Percentiles rank a stretch among this genome's conserved stretches.
Evolutionary conservation across 176 grass and related monocot species (phyloP).

Genomic region (Avena atlantica): DNA sequence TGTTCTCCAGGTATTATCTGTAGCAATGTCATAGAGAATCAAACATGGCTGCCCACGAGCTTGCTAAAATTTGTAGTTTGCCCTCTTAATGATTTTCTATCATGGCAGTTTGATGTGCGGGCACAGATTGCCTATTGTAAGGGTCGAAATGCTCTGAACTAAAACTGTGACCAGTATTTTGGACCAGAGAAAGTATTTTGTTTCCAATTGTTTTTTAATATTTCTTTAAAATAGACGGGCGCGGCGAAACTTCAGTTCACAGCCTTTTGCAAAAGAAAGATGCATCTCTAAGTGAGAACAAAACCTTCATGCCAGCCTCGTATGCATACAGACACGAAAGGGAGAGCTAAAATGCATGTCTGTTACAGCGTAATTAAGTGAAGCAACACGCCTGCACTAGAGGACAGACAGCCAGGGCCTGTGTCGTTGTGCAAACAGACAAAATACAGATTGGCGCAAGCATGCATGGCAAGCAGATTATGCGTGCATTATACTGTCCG

Average conservation of each 20-base stretch:
- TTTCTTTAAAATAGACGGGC: too few species aligned
- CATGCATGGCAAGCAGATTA: conserved; percentile 19
- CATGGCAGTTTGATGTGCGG: too few species aligned
- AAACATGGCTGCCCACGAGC: too few species aligned
- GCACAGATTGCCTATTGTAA: too few species aligned
- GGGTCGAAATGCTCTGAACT: too few species aligned
- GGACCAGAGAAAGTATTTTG: too few species aligned
- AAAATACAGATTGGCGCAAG: conserved; percentile 18
- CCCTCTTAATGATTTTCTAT: too few species aligned
- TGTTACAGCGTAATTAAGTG: neutral
- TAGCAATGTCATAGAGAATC: too few species aligned
- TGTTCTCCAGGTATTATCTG: too few species aligned
- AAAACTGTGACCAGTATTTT: too few species aligned
- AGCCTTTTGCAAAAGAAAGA: conserved; percentile 23
- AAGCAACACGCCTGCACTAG: neutral
- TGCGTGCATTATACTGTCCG: conserved; percentile 1
- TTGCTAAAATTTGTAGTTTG: too few species aligned
- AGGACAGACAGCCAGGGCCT: conserved; percentile 1
- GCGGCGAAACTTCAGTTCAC: neutral
- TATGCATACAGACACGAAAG: conserved; percentile 32
- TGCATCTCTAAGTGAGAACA: neutral
- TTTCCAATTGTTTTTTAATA: too few species aligned
- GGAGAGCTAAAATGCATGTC: conserved; percentile 38
- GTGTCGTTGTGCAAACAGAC: conserved; percentile 1
- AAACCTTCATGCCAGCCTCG: conserved; percentile 21